phyloP scores from a whole-genome alignment of 1,284 basidiomycete species.

The Irpex sp. region DNA sequence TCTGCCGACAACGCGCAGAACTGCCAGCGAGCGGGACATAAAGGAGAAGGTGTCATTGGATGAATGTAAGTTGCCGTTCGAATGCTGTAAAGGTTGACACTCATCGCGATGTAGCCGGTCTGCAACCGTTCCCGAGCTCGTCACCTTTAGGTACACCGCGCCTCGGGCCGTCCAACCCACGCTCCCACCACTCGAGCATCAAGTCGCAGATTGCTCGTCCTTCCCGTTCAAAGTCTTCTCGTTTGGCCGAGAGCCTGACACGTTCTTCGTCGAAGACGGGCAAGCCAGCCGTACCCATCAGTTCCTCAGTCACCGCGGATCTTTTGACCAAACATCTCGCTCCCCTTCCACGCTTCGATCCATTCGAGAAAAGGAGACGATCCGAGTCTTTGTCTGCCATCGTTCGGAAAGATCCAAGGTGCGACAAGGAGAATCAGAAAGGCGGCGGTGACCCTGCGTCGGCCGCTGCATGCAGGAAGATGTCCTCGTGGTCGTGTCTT shows the following conservation, averaged over 20 bases:
- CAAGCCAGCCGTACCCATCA: background rate
- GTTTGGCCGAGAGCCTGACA: background rate
- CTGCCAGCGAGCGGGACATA: background rate
- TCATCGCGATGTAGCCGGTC: background rate
- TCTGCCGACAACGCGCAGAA: background rate
- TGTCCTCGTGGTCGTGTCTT: slow-evolving; percentile 1
- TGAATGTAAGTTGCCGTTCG: background rate
- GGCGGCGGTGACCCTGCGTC: background rate
- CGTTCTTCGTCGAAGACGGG: background rate
- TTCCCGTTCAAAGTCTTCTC: slow-evolving; percentile 4
- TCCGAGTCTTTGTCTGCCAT: slow-evolving; percentile 30
- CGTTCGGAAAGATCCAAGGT: background rate
- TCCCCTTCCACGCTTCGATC: slow-evolving; percentile 31
- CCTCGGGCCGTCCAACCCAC: background rate
- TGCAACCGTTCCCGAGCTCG: background rate
- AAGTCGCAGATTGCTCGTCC: background rate
- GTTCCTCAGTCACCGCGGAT: slow-evolving; percentile 5
- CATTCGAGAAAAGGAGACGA: slow-evolving; percentile 24
- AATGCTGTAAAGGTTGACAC: background rate
- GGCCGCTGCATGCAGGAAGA: background rate
- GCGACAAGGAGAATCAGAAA: background rate
- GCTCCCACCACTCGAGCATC: background rate
- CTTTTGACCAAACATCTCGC: slow-evolving; percentile 22
- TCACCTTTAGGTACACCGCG: background rate
- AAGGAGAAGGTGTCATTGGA: background rate